Percentiles rank a stretch among this genome's conserved stretches.
Evolutionary conservation across 75 land plant genomes (phyloP).

Genomic region (Pseudotsuga menziesii): DNA sequence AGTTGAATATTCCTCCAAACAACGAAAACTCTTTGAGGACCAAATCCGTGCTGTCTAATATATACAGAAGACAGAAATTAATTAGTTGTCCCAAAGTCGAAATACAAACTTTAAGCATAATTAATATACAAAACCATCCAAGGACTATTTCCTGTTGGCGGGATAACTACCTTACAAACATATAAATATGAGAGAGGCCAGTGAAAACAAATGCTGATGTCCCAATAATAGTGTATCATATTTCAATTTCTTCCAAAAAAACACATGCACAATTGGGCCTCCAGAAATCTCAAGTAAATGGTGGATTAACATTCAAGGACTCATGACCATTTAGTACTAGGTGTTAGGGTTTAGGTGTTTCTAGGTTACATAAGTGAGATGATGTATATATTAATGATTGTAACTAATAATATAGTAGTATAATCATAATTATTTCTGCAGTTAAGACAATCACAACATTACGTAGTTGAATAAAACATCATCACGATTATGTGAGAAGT

Average conservation of each 20-base stretch:
- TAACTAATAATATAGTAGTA: no score
- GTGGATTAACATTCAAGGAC: no score
- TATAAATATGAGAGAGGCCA: not conserved
- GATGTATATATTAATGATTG: no score
- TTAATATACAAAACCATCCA: not conserved
- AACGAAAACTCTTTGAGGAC: constrained; percentile 57
- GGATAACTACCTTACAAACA: not conserved
- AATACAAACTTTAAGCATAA: not conserved
- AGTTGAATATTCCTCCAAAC: constrained; percentile 62
- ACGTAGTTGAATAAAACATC: no score
- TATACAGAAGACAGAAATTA: not conserved
- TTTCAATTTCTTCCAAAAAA: not conserved
- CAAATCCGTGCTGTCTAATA: constrained; percentile 65
- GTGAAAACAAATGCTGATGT: not conserved
- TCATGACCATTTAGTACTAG: no score
- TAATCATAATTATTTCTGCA: no score
- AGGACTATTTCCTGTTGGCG: not conserved
- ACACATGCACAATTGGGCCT: not conserved
- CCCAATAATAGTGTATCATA: not conserved
- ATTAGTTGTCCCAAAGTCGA: not conserved
- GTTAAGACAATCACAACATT: no score
- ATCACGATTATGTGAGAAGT: no score
- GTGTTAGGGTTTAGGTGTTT: no score
- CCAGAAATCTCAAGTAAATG: not conserved
- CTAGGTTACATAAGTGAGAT: no score